phyloP scores from a whole-genome alignment of 2,329 filamentous ascomycete genomes.

The Didymella segeticola region DNA sequence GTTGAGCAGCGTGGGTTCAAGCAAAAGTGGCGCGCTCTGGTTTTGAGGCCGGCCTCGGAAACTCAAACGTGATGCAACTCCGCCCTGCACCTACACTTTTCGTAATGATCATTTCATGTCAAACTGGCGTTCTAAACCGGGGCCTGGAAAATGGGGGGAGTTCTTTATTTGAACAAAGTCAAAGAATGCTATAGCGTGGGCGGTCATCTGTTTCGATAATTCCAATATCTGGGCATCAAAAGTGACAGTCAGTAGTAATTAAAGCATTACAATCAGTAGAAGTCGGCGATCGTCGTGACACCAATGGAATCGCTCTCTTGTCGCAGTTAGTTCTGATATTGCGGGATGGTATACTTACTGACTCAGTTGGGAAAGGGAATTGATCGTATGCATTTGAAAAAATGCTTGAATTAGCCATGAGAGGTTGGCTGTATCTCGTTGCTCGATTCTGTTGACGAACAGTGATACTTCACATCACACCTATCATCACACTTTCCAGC shows the following conservation, averaged over 20 bases:
- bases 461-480: no score
- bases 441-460: no score
- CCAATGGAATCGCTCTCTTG: background rate
- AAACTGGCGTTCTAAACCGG: no score
- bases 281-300: background rate
- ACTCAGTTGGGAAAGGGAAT: no score
- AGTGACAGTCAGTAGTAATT: background rate
- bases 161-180: background rate
- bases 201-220: background rate
- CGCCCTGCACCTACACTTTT: no score
- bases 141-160: background rate
- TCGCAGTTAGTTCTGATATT: no score
- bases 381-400: no score
- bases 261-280: background rate
- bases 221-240: background rate
- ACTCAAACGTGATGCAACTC: background rate
- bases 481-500: no score
- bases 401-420: no score
- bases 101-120: no score
- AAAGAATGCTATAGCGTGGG: constrained; percentile 1
- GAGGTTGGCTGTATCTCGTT: no score
- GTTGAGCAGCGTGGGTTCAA: background rate
- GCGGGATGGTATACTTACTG: no score
- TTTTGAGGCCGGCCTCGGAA: background rate
- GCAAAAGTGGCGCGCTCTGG: constrained; percentile 10